Evolutionary conservation across 306 rosid species (phyloP).

Genomic region (Echinosophora koreensis): DNA sequence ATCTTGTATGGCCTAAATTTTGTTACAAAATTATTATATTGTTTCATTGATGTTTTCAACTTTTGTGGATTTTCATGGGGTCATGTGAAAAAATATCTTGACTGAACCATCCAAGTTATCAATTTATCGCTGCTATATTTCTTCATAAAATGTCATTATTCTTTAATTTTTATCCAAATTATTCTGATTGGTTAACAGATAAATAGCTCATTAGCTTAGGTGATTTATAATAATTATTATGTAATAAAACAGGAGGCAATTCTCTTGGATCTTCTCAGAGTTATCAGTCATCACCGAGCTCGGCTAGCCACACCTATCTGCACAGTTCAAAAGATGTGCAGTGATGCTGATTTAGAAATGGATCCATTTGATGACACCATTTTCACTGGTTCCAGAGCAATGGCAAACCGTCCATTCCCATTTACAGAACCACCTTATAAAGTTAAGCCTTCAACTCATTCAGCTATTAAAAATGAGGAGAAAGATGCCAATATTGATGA

Average conservation of each 20-base stretch:
- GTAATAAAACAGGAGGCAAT: slow-evolving; percentile 81
- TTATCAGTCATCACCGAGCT: slow-evolving; percentile 86
- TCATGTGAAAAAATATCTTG: slow-evolving; percentile 21
- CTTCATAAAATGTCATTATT: slow-evolving; percentile 25
- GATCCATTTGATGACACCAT: slow-evolving; percentile 71
- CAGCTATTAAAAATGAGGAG: slow-evolving; percentile 58
- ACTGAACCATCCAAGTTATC: slow-evolving; percentile 28
- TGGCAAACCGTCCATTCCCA: slow-evolving; percentile 58
- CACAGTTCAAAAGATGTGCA: slow-evolving; percentile 79
- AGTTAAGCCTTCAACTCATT: slow-evolving; percentile 64
- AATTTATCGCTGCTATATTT: slow-evolving; percentile 7
- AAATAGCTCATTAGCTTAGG: slow-evolving; percentile 40
- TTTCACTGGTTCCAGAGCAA: slow-evolving; percentile 58
- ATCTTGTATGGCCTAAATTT: slow-evolving; percentile 26
- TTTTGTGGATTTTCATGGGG: neutral
- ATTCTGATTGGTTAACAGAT: slow-evolving; percentile 28
- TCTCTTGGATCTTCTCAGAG: slow-evolving; percentile 92
- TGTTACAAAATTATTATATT: neutral
- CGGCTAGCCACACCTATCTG: slow-evolving; percentile 96
- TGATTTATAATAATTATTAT: slow-evolving; percentile 37
- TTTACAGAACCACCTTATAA: slow-evolving; percentile 71
- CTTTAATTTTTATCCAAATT: slow-evolving; percentile 15
- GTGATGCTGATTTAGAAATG: slow-evolving; percentile 74
- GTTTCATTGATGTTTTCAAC: slow-evolving; percentile 19
- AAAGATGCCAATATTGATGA: slow-evolving; percentile 63